phyloP scores from a whole-genome alignment of 306 rosid species.

The Lathyrus aphaca region DNA sequence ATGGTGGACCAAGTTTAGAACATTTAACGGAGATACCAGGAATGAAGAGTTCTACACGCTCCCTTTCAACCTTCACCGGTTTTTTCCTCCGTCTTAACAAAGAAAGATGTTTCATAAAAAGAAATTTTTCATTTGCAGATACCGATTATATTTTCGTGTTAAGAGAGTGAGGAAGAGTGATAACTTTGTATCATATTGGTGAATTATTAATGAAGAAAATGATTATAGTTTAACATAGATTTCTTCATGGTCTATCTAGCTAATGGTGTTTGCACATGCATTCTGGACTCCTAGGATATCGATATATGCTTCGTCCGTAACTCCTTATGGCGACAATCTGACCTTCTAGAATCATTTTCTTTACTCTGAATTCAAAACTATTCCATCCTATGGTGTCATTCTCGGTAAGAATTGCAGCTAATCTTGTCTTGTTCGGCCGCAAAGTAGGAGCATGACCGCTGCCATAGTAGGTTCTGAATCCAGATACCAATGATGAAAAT shows the following conservation, averaged over 20 bases:
- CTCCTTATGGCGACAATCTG: slow-evolving; percentile 63
- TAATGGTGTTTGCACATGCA: slow-evolving; percentile 81
- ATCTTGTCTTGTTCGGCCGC: slow-evolving; percentile 88
- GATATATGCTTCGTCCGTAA: slow-evolving; percentile 80
- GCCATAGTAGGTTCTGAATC: slow-evolving; percentile 84
- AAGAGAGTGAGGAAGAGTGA: slow-evolving; percentile 40
- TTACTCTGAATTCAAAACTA: slow-evolving; percentile 68
- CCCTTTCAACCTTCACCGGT: slow-evolving; percentile 94
- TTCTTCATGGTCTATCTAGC: slow-evolving; percentile 31
- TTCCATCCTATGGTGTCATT: slow-evolving; percentile 71
- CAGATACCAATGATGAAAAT: slow-evolving; percentile 92
- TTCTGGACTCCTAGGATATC: slow-evolving; percentile 71
- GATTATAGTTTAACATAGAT: slow-evolving; percentile 26
- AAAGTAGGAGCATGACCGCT: slow-evolving; percentile 67
- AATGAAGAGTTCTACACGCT: slow-evolving; percentile 98
- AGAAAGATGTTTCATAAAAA: slow-evolving; percentile 26
- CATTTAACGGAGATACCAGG: slow-evolving; percentile 84
- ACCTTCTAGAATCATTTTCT: slow-evolving; percentile 87
- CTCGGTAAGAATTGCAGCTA: slow-evolving; percentile 74
- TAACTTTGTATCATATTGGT: slow-evolving; percentile 33
- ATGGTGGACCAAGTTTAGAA: slow-evolving; percentile 94
- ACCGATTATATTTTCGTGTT: slow-evolving; percentile 36
- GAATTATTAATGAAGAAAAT: slow-evolving; percentile 19
- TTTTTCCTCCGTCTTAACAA: slow-evolving; percentile 84
- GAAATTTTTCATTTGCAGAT: slow-evolving; percentile 77